Percentiles rank a stretch among this genome's conserved stretches.
Evolutionary conservation across 2,329 filamentous ascomycete species (phyloP).

Genomic region (Colletotrichum australisinense): DNA sequence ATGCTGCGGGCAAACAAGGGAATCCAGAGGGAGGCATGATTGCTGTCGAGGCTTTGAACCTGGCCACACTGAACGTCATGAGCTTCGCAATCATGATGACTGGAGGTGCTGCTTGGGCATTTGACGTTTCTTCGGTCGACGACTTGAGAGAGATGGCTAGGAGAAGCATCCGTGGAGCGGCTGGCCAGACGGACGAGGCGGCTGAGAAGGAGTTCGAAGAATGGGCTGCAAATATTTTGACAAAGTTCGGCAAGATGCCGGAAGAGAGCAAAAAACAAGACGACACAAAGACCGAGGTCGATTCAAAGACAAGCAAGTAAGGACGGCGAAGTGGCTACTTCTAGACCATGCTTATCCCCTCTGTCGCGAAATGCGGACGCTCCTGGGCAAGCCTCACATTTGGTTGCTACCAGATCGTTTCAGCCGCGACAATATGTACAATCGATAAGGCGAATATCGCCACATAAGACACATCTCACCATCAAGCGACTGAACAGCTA

Average conservation of each 20-base stretch:
- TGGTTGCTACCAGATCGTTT: conserved; percentile 8
- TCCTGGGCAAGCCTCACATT: conserved; percentile 9
- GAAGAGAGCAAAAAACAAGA: neutral
- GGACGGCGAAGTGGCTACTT: conserved; percentile 29
- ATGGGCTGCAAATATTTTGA: conserved; percentile 70
- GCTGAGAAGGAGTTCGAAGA: conserved; percentile 72
- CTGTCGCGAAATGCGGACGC: neutral
- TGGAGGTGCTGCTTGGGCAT: conserved; percentile 80
- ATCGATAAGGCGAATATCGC: conserved; percentile 22
- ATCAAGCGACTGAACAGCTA: conserved; percentile 21
- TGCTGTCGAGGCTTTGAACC: conserved; percentile 83
- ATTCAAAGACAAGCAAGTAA: conserved; percentile 32
- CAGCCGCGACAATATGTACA: conserved; percentile 23
- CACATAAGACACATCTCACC: conserved; percentile 25
- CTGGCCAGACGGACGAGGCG: conserved; percentile 55
- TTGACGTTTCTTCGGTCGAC: conserved; percentile 78
- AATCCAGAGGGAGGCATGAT: conserved; percentile 74
- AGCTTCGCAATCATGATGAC: conserved; percentile 79
- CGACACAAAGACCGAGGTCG: conserved; percentile 9
- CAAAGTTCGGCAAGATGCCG: conserved; percentile 54
- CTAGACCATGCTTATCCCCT: conserved; percentile 14
- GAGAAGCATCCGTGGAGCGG: conserved; percentile 48
- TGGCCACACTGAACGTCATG: conserved; percentile 88
- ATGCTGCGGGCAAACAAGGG: conserved; percentile 51
- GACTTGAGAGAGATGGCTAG: conserved; percentile 70